These are phyloP conservation scores for Saxophila tyrrhenica DNA, from an alignment of 495 filamentous ascomycete genomes.

Conservation along the genomic window DNA sequence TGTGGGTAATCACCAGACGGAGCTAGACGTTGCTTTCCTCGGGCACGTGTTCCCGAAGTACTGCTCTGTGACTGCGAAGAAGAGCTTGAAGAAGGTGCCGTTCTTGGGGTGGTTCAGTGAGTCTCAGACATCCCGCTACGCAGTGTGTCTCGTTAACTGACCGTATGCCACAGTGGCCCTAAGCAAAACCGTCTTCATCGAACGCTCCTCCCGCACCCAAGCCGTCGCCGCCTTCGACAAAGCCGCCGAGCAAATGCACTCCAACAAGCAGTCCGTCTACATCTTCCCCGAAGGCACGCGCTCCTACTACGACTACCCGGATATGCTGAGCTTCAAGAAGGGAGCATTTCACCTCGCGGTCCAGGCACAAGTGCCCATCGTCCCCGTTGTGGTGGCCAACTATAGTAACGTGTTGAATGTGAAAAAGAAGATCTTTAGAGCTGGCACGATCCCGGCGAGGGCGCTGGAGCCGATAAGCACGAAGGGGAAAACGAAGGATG, in stretches of 20 bases:
- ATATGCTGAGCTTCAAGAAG: conserved; percentile 88
- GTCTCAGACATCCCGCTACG: conserved; percentile 9
- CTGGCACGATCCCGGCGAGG: conserved; percentile 63
- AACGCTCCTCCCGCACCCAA: conserved; percentile 66
- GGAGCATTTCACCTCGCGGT: conserved; percentile 94
- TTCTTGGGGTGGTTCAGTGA: conserved; percentile 90
- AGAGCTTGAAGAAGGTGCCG: conserved; percentile 64
- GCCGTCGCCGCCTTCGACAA: conserved; percentile 78
- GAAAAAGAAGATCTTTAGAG: conserved; percentile 54
- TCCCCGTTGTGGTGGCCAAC: conserved; percentile 78
- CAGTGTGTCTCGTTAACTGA: no score
- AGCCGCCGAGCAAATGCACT: conserved; percentile 67
- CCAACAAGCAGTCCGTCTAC: conserved; percentile 71
- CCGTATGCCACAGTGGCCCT: conserved; percentile 48
- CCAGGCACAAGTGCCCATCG: conserved; percentile 83
- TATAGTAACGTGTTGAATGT: conserved; percentile 74
- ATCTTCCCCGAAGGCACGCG: conserved; percentile 80
- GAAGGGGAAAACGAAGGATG: conserved; percentile 58
- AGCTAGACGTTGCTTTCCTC: conserved; percentile 87
- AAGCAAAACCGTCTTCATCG: conserved; percentile 86
- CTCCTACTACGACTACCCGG: conserved; percentile 71
- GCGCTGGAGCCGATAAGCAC: conserved; percentile 82
- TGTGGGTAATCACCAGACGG: conserved; percentile 68
- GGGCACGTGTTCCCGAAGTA: conserved; percentile 79
- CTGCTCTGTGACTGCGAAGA: conserved; percentile 90